These are phyloP conservation scores for Teunomyces pallodes DNA, from an alignment of 805 yeast genomes.

Conservation along the genomic window DNA sequence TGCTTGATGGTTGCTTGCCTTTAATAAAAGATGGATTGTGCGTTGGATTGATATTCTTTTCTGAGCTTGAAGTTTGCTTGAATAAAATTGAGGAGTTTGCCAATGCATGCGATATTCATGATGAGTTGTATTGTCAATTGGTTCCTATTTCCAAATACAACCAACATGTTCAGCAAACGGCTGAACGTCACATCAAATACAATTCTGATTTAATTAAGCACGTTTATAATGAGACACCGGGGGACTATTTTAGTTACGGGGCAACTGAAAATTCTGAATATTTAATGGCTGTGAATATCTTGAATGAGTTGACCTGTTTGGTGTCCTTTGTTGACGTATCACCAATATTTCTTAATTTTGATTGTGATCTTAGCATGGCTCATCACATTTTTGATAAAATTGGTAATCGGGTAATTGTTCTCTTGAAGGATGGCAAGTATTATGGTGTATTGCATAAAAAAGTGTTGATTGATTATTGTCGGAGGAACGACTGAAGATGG, in stretches of 20 bases:
- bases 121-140: slow-evolving; percentile 30
- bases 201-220: background rate
- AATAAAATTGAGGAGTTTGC: slow-evolving; percentile 40
- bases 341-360: slow-evolving; percentile 47
- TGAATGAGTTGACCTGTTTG: slow-evolving; percentile 35
- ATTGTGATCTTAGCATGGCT: slow-evolving; percentile 49
- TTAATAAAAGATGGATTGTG: slow-evolving; percentile 33
- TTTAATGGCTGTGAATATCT: slow-evolving; percentile 11
- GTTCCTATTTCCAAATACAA: background rate
- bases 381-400: slow-evolving; percentile 50
- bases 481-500: slow-evolving; percentile 11
- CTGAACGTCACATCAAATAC: background rate
- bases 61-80: slow-evolving; percentile 51
- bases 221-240: slow-evolving; percentile 1
- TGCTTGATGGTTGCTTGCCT: slow-evolving; percentile 54
- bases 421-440: slow-evolving; percentile 44
- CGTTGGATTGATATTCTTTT: slow-evolving; percentile 48
- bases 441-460: slow-evolving; percentile 55
- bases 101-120: slow-evolving; percentile 20
- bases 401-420: slow-evolving; percentile 50
- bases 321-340: slow-evolving; percentile 41
- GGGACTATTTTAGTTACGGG: slow-evolving; percentile 28
- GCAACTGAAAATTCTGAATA: slow-evolving; percentile 8
- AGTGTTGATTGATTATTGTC: slow-evolving; percentile 45
- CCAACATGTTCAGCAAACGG: background rate